Percentiles rank a stretch among this genome's conserved stretches.
phyloP scores from a whole-genome alignment of 768 basidiomycete species.

The Paxillus ammoniavirescens region DNA sequence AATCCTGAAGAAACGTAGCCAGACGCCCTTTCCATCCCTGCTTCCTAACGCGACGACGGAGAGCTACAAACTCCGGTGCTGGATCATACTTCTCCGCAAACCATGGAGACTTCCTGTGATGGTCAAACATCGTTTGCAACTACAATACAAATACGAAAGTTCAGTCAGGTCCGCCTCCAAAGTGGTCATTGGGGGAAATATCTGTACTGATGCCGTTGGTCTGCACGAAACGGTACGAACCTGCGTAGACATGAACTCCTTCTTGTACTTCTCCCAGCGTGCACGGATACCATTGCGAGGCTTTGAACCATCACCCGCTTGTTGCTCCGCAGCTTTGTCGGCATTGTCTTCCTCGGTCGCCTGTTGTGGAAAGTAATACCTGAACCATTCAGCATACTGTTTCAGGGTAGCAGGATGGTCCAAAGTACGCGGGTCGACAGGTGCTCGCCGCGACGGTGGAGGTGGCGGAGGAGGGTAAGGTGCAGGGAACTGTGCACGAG shows the following conservation, averaged over 20 bases:
- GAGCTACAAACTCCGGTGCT: conserved; percentile 59
- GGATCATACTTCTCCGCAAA: conserved; percentile 95
- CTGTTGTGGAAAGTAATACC: conserved; percentile 69
- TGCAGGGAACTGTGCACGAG: conserved; percentile 49
- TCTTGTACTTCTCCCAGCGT: conserved; percentile 93
- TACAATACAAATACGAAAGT: conserved; percentile 46
- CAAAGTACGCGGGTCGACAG: conserved; percentile 77
- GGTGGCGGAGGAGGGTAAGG: conserved; percentile 41
- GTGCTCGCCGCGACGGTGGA: conserved; percentile 56
- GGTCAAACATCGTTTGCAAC: conserved; percentile 95
- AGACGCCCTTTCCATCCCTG: conserved; percentile 81
- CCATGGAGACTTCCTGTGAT: conserved; percentile 95
- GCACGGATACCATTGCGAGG: conserved; percentile 81
- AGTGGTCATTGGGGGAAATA: conserved; percentile 12
- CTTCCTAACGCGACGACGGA: conserved; percentile 78
- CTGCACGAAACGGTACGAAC: conserved; percentile 49
- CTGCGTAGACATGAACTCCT: conserved; percentile 84
- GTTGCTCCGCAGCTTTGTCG: conserved; percentile 82
- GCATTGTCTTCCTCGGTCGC: conserved; percentile 80
- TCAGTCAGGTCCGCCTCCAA: conserved; percentile 20
- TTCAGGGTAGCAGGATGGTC: conserved; percentile 81
- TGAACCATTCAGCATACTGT: conserved; percentile 88
- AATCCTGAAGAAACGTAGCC: conserved; percentile 70
- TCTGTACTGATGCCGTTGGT: conserved; percentile 5
- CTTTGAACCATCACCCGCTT: conserved; percentile 78